A percentile compares a stretch with the other conserved stretches of the same genome.
These are phyloP conservation scores for Vaccinium corymbosum DNA, from an alignment of 148 eudicot species.

Conservation along the genomic window DNA sequence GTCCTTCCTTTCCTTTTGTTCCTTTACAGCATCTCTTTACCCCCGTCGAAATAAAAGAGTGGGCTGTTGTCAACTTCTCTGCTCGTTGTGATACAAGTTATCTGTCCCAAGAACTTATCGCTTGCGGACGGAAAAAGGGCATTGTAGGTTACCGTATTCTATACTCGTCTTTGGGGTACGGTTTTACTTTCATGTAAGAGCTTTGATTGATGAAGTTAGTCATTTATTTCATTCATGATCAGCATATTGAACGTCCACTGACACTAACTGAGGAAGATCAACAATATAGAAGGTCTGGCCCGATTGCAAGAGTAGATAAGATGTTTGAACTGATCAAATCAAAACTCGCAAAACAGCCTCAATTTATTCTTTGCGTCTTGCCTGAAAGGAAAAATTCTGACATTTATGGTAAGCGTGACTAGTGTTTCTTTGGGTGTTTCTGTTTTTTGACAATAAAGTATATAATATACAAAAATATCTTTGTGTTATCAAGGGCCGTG, in stretches of 20 bases:
- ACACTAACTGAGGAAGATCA: constrained; percentile 67
- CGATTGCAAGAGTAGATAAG: constrained; percentile 68
- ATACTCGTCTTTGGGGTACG: not conserved
- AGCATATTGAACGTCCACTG: constrained; percentile 70
- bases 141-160: constrained; percentile 47
- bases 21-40: constrained; percentile 50
- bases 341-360: constrained; percentile 74
- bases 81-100: constrained; percentile 65
- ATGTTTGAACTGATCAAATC: constrained; percentile 62
- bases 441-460: not conserved
- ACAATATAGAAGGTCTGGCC: constrained; percentile 47
- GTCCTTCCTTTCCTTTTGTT: not conserved
- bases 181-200: not conserved
- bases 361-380: constrained; percentile 78
- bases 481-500: constrained; percentile 62
- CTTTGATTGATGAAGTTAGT: constrained; percentile 9
- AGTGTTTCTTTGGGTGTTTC: constrained; percentile 8
- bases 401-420: constrained; percentile 51
- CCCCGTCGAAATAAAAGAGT: constrained; percentile 52
- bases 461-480: not conserved
- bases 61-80: constrained; percentile 92
- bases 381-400: constrained; percentile 77
- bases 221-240: constrained; percentile 7
- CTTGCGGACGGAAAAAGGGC: constrained; percentile 67
- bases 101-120: constrained; percentile 56